Evolutionary conservation across 1,139 yeast species (phyloP).

Genomic region (Candida dubliniensis): DNA sequence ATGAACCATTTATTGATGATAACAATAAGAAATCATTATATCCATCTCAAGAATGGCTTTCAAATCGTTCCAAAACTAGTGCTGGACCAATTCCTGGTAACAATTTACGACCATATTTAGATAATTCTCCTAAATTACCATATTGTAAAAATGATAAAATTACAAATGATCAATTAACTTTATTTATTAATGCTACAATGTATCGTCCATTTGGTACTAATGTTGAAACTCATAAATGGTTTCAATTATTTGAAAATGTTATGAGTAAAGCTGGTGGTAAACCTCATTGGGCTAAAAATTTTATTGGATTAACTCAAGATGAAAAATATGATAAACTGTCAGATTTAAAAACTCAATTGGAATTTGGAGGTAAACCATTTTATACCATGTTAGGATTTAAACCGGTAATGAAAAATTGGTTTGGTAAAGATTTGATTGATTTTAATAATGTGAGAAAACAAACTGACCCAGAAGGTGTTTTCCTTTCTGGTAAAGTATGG

Average conservation of each 20-base stretch:
- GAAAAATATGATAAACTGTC: constrained; percentile 23
- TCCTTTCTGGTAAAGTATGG: constrained; percentile 79
- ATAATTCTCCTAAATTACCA: constrained; percentile 67
- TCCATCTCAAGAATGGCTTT: constrained; percentile 44
- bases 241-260: constrained; percentile 73
- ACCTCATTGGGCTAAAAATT: constrained; percentile 99
- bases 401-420: constrained; percentile 71
- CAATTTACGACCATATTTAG: constrained; percentile 74
- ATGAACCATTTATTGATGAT: constrained; percentile 40
- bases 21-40: constrained; percentile 48
- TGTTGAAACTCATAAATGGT: constrained; percentile 81
- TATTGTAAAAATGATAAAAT: constrained; percentile 52
- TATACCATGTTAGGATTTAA: constrained; percentile 83
- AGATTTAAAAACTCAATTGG: constrained; percentile 38
- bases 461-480: constrained; percentile 81
- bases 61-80: constrained; percentile 35
- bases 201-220: constrained; percentile 84
- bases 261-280: constrained; percentile 80
- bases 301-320: constrained; percentile 57
- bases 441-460: constrained; percentile 63
- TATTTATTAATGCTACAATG: constrained; percentile 92
- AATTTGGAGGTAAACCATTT: constrained; percentile 50
- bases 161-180: constrained; percentile 76
- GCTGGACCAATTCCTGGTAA: constrained; percentile 85
- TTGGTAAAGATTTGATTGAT: constrained; percentile 63